Conservation (phyloP, 495 filamentous ascomycete genomes). For the Trichoderma orchidacearum region DNA sequence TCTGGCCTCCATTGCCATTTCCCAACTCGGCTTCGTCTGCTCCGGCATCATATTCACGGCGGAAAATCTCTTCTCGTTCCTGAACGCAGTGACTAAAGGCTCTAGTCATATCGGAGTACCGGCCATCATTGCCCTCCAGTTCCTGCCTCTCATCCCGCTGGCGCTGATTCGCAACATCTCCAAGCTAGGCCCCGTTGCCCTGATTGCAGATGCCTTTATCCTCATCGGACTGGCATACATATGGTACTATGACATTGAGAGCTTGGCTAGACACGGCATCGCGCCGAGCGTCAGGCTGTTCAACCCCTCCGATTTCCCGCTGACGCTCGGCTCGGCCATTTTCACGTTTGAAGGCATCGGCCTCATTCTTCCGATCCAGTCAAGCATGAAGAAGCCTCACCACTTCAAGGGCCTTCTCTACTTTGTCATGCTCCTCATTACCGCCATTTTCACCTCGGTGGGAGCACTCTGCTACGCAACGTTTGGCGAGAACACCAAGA, state of each 20-base stretch:
- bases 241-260: slow-evolving; percentile 45
- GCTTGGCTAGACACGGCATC: slow-evolving; percentile 29
- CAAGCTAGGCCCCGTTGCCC: slow-evolving; percentile 43
- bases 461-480: slow-evolving; percentile 52
- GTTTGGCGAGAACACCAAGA: slow-evolving; percentile 41
- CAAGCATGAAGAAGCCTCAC: slow-evolving; percentile 45
- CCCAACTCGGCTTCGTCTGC: slow-evolving; percentile 54
- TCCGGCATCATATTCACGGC: slow-evolving; percentile 53
- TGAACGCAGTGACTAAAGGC: slow-evolving; percentile 33
- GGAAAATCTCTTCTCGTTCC: slow-evolving; percentile 45
- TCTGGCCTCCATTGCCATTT: slow-evolving; percentile 46
- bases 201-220: slow-evolving; percentile 50
- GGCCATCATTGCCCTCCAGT: slow-evolving; percentile 40
- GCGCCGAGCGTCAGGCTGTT: slow-evolving; percentile 40
- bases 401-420: slow-evolving; percentile 44
- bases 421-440: slow-evolving; percentile 48
- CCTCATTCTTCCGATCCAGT: slow-evolving; percentile 50
- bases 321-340: slow-evolving; percentile 49
- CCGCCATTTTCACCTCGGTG: slow-evolving; percentile 47
- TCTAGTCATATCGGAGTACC: slow-evolving; percentile 4
- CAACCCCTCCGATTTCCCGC: slow-evolving; percentile 45
- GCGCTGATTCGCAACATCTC: slow-evolving; percentile 51
- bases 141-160: slow-evolving; percentile 42
- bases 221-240: slow-evolving; percentile 50
- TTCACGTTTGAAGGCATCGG: slow-evolving; percentile 60